Evolutionary conservation across 345 rosid genomes (phyloP).

Genomic region (Syzygium aqueum): DNA sequence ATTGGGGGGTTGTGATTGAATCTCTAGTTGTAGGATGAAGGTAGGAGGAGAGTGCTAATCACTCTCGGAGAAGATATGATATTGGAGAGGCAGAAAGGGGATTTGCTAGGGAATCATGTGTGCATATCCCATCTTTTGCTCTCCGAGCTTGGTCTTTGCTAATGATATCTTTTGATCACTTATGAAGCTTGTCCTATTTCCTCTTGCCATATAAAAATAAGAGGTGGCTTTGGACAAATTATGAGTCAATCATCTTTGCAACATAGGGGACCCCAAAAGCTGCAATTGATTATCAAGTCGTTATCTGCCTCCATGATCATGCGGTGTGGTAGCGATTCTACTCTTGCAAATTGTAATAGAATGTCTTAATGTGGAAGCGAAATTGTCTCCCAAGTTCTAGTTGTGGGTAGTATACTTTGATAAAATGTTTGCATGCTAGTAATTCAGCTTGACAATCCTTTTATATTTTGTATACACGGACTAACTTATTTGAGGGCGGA

Average conservation of each 20-base stretch:
- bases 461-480: neutral
- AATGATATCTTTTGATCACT: constrained; percentile 8
- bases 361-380: neutral
- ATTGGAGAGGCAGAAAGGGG: constrained; percentile 6
- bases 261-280: neutral
- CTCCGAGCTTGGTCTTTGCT: constrained; percentile 7
- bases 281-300: neutral
- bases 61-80: constrained; percentile 8
- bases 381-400: neutral
- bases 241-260: neutral
- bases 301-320: neutral
- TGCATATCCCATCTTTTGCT: constrained; percentile 43
- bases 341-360: neutral
- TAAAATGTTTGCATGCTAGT: neutral
- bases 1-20: neutral
- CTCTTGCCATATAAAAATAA: neutral
- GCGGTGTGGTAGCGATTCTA: neutral
- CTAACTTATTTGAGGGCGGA: neutral
- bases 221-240: neutral
- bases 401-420: neutral
- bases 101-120: constrained; percentile 30
- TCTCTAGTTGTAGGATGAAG: constrained; percentile 12
- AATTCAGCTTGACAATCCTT: neutral
- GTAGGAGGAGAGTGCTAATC: constrained; percentile 1
- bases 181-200: neutral